Evolutionary conservation across 305 asterid species (phyloP), one percentile per base, ranked within the genome.

Genomic region (Fraxinus latifolia): DNA sequence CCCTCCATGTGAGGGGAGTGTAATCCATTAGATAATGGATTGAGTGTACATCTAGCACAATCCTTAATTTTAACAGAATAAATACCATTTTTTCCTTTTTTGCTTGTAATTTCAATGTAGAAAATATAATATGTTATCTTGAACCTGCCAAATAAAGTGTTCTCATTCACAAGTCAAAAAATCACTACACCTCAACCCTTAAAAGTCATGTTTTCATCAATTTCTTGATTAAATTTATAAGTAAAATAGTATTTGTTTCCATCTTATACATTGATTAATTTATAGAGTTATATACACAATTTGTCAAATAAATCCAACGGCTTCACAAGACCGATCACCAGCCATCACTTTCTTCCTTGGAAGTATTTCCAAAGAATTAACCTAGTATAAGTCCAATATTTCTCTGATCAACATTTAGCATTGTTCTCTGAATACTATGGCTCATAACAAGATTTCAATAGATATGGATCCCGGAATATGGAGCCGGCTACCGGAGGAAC

Each of bases 391-490:
- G 32, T 62, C 32, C 72, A 23, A 62, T 62, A 23, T 23, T 62
- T 23, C 72, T 23, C 72, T 23, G 72, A 62, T 23, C 32, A 23
- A 62, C 72, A 62, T 21, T 60, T 60, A 2, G 12, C 5, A 3
- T 23, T 62, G 65, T 11, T 78, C n/a, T 65, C 21, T 34, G 27
- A 62, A 7, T 42, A 62, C 23, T 58, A 78, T 77, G 42, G 75
- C 39, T 68, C 19, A 14, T 68, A 68, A 68, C 9, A 14, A 29
- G 21, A 68, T 21, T 8, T 62, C 33, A 62, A 3, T 25, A 23
- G 53, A 80, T 33, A 92, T 91, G 97, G 92, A 92, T 87, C 89
- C 91, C 2, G 39, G 74, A 74, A 87, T 93, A 81, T 93, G 97
- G 95, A 85, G 94, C 74, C 81, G 53, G 74, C 53, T 93, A 34